Percentiles rank a stretch among this genome's conserved stretches.
Conservation (phyloP, 768 basidiomycete species). For the Artomyces pyxidatus region DNA sequence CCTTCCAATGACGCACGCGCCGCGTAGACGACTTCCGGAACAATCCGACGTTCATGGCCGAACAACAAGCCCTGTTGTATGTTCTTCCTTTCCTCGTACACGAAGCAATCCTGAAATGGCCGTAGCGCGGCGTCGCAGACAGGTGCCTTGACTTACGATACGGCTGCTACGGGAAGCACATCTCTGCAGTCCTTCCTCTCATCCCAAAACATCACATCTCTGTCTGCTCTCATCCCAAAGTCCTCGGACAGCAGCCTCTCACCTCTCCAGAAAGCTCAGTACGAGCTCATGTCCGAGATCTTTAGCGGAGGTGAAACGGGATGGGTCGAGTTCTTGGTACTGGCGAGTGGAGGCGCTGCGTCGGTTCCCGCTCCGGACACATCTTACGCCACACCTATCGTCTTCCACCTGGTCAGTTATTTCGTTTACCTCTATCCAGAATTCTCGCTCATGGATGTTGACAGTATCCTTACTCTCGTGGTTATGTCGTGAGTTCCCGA, state of each 20-base stretch:
- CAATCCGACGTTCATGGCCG: conserved; percentile 3
- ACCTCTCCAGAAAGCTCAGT: conserved; percentile 12
- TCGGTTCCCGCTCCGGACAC: conserved; percentile 4
- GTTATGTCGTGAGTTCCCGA: conserved; percentile 6
- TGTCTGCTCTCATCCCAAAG: conserved; percentile 9
- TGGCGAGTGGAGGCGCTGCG: conserved; percentile 10
- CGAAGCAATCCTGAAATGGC: not conserved
- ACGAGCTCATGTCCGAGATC: conserved; percentile 8
- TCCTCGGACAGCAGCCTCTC: conserved; percentile 2
- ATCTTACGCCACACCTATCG: conserved; percentile 13
- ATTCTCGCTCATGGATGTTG: not conserved
- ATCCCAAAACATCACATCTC: conserved; percentile 5
- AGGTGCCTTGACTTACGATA: conserved; percentile 13
- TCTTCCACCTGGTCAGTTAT: conserved; percentile 12
- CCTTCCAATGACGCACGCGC: not conserved
- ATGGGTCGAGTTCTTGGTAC: conserved; percentile 13
- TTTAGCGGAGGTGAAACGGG: conserved; percentile 13
- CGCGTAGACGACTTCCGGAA: conserved; percentile 11
- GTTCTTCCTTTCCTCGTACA: not conserved
- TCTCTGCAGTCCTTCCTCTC: conserved; percentile 11
- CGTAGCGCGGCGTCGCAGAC: conserved; percentile 1
- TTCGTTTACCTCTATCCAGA: not conserved
- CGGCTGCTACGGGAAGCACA: conserved; percentile 10
- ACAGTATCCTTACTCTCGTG: conserved; percentile 11
- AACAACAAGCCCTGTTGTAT: conserved; percentile 6